A percentile compares a stretch with the other conserved stretches of the same genome.
Conservation (phyloP, 2,329 filamentous ascomycete species). For the Sordariomycetes sp. region DNA sequence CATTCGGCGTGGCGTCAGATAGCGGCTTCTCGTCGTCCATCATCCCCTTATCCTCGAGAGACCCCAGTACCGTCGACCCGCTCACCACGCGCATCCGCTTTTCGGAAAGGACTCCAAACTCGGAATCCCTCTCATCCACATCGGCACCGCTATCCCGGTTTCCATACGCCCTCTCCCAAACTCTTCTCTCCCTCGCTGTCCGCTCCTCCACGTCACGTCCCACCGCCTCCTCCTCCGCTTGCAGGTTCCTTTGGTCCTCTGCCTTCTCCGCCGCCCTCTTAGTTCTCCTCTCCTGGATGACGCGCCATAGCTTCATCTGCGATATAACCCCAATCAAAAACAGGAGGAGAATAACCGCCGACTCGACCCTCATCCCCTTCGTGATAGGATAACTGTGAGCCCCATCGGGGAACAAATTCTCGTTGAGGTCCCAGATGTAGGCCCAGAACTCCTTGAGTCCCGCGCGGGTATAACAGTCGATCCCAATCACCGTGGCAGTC, state of each 20-base stretch:
- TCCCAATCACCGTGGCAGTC: slow-evolving; percentile 65
- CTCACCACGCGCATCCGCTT: background rate
- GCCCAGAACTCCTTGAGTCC: slow-evolving; percentile 94
- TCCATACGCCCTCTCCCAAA: slow-evolving; percentile 73
- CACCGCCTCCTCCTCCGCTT: slow-evolving; percentile 55
- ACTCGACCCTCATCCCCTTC: slow-evolving; percentile 73
- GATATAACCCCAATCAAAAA: slow-evolving; percentile 66
- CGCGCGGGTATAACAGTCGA: slow-evolving; percentile 83
- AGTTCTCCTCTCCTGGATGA: slow-evolving; percentile 52
- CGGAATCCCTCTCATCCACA: slow-evolving; percentile 27
- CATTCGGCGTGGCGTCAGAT: background rate
- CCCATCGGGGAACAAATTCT: slow-evolving; percentile 63
- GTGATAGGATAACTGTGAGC: slow-evolving; percentile 75
- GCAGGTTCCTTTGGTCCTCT: slow-evolving; percentile 38
- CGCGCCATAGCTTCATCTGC: slow-evolving; percentile 75
- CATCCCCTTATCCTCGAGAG: background rate
- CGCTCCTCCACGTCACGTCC: slow-evolving; percentile 52
- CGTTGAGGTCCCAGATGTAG: slow-evolving; percentile 78
- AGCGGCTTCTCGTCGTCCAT: background rate
- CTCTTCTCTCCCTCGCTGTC: slow-evolving; percentile 45
- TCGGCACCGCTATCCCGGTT: slow-evolving; percentile 26
- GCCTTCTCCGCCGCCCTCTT: slow-evolving; percentile 34
- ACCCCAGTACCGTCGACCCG: background rate
- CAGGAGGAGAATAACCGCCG: slow-evolving; percentile 64
- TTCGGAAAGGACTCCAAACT: slow-evolving; percentile 9